Conservation (phyloP, 2,329 filamentous ascomycete species). For the Scorias spongiosa region DNA sequence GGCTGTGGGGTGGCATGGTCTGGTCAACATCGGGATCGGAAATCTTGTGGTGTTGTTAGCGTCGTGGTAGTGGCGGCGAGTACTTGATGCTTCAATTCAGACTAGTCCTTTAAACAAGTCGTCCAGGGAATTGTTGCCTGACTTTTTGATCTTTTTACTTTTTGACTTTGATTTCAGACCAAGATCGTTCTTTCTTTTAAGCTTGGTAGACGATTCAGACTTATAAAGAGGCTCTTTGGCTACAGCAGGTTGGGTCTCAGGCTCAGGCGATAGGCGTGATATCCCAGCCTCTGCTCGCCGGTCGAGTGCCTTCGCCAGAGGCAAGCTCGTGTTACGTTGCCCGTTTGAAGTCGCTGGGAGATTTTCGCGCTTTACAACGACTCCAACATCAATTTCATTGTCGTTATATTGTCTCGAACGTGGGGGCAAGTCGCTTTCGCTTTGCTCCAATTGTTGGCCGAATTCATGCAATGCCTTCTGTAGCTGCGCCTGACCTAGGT, state of each 20-base stretch:
- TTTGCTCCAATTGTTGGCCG: constrained; percentile 24
- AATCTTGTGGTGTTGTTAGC: constrained; percentile 28
- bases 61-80: constrained; percentile 1
- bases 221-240: too few species aligned
- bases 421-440: constrained; percentile 16
- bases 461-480: constrained; percentile 28
- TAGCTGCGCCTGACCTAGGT: constrained; percentile 26
- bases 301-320: too few species aligned
- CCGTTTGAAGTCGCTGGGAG: too few species aligned
- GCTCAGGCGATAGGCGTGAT: too few species aligned
- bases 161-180: constrained; percentile 2
- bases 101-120: constrained; percentile 50
- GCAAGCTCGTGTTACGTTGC: too few species aligned
- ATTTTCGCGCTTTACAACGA: constrained; percentile 19
- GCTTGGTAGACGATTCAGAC: neutral
- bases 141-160: constrained; percentile 32
- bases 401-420: constrained; percentile 6
- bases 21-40: constrained; percentile 51
- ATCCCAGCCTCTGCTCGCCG: too few species aligned
- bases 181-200: neutral
- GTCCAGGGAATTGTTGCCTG: constrained; percentile 52
- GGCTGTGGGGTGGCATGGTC: constrained; percentile 66
- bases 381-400: constrained; percentile 15
- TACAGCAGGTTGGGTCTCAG: too few species aligned
- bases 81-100: neutral